A percentile compares a stretch with the other conserved stretches of the same genome.
Evolutionary conservation across 345 rosid species (phyloP).

Genomic region (Gossypium bickii): DNA sequence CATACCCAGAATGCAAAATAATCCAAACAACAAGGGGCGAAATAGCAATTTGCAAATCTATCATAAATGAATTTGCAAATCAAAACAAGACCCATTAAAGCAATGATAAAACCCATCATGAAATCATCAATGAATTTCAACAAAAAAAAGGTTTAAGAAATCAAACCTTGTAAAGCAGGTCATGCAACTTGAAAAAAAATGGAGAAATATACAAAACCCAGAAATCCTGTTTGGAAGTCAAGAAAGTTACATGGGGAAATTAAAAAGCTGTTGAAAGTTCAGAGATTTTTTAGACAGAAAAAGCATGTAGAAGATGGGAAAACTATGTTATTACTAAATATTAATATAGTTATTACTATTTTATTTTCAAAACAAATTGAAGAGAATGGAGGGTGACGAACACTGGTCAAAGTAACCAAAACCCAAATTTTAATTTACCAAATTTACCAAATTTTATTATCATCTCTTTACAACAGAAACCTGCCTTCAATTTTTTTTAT

Average conservation of each 20-base stretch:
- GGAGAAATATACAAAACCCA: not conserved
- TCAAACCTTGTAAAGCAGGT: not conserved
- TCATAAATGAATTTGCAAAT: not conserved
- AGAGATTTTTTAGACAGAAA: constrained; percentile 3
- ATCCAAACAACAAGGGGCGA: not conserved
- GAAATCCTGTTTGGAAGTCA: constrained; percentile 21
- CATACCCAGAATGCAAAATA: constrained; percentile 2
- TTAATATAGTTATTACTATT: not conserved
- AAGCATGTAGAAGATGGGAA: constrained; percentile 19
- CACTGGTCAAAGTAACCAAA: constrained; percentile 79
- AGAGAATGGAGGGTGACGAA: constrained; percentile 31
- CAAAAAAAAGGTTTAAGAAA: not conserved
- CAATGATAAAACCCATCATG: not conserved
- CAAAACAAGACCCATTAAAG: not conserved
- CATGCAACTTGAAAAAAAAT: not conserved
- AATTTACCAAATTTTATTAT: too few species aligned
- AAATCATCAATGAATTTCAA: not conserved
- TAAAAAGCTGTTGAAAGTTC: not conserved
- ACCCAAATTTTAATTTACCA: constrained; percentile 30
- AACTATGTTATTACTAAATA: constrained; percentile 13
- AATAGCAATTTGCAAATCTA: not conserved
- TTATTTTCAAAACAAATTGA: not conserved
- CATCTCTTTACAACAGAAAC: too few species aligned
- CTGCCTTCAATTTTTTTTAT: not conserved
- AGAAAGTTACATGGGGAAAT: constrained; percentile 18